phyloP scores from a whole-genome alignment of 495 filamentous ascomycete species.

The Xylaria curta region DNA sequence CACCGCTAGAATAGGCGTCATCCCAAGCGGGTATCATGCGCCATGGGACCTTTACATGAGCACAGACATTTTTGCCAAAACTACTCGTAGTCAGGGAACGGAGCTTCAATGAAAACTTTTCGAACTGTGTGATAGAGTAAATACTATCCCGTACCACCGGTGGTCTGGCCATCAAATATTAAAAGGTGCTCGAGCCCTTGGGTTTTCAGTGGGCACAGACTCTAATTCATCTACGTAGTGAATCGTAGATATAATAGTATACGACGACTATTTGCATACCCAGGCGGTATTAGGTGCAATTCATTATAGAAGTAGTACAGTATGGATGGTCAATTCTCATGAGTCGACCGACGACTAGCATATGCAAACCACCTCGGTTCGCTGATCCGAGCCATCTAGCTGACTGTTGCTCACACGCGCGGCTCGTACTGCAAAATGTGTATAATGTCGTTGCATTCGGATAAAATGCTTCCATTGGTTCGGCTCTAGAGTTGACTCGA shows the following conservation, averaged over 20 bases:
- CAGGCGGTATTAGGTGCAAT: neutral
- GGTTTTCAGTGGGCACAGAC: slow-evolving; percentile 1
- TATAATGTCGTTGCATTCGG: slow-evolving; percentile 4
- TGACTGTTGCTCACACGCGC: neutral
- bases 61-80: neutral
- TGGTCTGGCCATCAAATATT: neutral
- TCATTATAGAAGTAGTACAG: neutral
- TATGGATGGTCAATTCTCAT: neutral
- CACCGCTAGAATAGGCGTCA: neutral
- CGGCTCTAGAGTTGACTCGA: neutral
- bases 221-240: neutral
- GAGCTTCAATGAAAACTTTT: slow-evolving; percentile 2
- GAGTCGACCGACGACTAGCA: slow-evolving; percentile 4
- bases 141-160: neutral
- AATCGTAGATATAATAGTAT: neutral
- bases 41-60: slow-evolving; percentile 12
- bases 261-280: neutral
- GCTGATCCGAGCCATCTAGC: neutral
- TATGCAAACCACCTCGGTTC: slow-evolving; percentile 1
- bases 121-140: neutral
- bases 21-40: neutral
- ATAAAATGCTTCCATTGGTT: neutral
- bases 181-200: neutral
- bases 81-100: neutral
- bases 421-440: neutral